phyloP scores from a whole-genome alignment of 1,284 basidiomycete genomes.

The Malassezia nana region DNA sequence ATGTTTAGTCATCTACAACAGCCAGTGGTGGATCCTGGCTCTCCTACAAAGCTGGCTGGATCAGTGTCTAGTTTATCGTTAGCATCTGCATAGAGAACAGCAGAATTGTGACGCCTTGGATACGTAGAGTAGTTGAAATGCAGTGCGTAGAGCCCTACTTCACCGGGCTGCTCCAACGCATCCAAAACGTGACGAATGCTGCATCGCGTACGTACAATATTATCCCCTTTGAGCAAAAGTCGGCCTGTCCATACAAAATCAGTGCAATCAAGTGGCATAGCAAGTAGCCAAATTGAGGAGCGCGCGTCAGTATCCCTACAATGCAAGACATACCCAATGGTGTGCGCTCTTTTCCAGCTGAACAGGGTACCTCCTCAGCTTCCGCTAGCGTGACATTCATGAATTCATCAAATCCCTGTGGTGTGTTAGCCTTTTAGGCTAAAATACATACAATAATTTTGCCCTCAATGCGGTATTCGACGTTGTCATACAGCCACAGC shows the following conservation, averaged over 20 bases:
- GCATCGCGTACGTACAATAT: conserved; percentile 29
- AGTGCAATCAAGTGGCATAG: neutral
- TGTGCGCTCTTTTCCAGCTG: conserved; percentile 32
- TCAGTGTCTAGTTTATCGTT: conserved; percentile 27
- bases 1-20: neutral
- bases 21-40: neutral
- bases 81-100: neutral
- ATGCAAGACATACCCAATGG: conserved; percentile 22
- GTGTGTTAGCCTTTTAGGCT: neutral
- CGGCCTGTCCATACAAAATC: conserved; percentile 19
- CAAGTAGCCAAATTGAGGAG: neutral
- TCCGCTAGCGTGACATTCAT: conserved; percentile 99
- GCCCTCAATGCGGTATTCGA: conserved; percentile 92
- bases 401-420: conserved; percentile 91
- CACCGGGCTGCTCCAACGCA: neutral
- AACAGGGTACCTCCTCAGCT: conserved; percentile 71
- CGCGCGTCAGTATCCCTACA: neutral
- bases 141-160: neutral
- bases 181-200: neutral
- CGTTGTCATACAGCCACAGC: conserved; percentile 95
- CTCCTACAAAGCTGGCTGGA: conserved; percentile 29
- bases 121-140: neutral
- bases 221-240: conserved; percentile 40
- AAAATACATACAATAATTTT: conserved; percentile 60
- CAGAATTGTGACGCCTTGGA: neutral